Percentiles rank a stretch among this genome's conserved stretches.
Conservation (phyloP, 305 asterid species). For the Fraxinus sp. region DNA sequence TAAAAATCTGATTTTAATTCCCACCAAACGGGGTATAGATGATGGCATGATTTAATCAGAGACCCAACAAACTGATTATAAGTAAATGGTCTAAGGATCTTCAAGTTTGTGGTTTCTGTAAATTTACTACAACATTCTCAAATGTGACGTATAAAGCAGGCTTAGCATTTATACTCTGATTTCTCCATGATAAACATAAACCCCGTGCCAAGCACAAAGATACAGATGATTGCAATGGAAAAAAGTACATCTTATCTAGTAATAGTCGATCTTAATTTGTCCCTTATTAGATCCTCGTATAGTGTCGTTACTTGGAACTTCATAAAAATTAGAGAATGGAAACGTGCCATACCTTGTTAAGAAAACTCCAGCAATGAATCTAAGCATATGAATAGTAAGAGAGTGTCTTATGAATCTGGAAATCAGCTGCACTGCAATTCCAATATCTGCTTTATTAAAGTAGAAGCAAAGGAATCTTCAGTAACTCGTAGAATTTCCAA, state of each 20-base stretch:
- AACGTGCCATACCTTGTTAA: background rate
- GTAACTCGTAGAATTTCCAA: background rate
- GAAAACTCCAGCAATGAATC: background rate
- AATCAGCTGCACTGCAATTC: background rate
- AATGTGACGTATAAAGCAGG: background rate
- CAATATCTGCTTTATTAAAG: background rate
- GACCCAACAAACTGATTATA: background rate
- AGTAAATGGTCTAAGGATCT: background rate
- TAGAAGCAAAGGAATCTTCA: background rate
- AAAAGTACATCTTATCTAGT: background rate
- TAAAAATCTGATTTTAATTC: too few species aligned
- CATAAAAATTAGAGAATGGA: background rate
- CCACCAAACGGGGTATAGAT: background rate
- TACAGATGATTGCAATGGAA: slow-evolving; percentile 16
- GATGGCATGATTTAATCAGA: background rate
- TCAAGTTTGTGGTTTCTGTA: background rate
- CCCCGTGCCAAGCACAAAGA: background rate
- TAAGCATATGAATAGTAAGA: background rate
- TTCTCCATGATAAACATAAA: background rate
- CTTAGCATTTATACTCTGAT: slow-evolving; percentile 6
- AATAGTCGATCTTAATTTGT: background rate
- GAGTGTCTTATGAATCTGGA: background rate
- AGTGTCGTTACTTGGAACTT: background rate
- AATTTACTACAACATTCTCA: background rate
- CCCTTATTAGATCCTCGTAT: background rate